Conservation (phyloP, 352 stramenopile species). For the Phytophthora meadii region DNA sequence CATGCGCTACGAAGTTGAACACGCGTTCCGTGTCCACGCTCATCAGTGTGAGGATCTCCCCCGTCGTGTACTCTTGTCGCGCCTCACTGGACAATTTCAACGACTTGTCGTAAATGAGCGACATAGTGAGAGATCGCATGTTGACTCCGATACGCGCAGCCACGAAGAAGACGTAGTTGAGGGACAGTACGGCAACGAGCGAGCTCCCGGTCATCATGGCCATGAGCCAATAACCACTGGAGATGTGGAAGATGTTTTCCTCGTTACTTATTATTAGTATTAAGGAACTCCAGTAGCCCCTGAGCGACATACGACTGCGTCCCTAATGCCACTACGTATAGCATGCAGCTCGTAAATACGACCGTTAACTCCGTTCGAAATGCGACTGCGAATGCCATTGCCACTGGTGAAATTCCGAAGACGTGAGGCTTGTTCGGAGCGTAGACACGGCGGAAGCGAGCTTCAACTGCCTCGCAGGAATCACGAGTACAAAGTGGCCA, state of each 20-base stretch:
- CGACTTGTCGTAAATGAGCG: conserved; percentile 49
- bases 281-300: conserved; percentile 32
- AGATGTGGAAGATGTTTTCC: conserved; percentile 37
- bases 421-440: neutral
- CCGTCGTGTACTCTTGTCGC: conserved; percentile 37
- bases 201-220: conserved; percentile 25
- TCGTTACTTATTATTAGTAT: too few relatives aligned
- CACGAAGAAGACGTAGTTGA: conserved; percentile 45
- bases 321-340: conserved; percentile 35
- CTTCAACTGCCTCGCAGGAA: conserved; percentile 18
- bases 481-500: conserved; percentile 33
- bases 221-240: conserved; percentile 38
- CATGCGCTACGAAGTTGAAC: conserved; percentile 29
- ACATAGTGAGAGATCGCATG: conserved; percentile 44
- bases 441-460: conserved; percentile 31
- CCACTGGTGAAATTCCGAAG: conserved; percentile 23
- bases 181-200: conserved; percentile 20
- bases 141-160: conserved; percentile 40
- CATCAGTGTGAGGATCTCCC: conserved; percentile 48
- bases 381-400: conserved; percentile 15
- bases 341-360: conserved; percentile 10
- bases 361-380: conserved; percentile 20
- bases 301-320: conserved; percentile 32
- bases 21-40: conserved; percentile 44
- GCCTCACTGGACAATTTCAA: conserved; percentile 61